Percentiles rank a stretch among this genome's conserved stretches.
These are phyloP conservation scores for Paratinospora sagittata DNA, from an alignment of 164 flowering plant genomes.

Conservation along the genomic window DNA sequence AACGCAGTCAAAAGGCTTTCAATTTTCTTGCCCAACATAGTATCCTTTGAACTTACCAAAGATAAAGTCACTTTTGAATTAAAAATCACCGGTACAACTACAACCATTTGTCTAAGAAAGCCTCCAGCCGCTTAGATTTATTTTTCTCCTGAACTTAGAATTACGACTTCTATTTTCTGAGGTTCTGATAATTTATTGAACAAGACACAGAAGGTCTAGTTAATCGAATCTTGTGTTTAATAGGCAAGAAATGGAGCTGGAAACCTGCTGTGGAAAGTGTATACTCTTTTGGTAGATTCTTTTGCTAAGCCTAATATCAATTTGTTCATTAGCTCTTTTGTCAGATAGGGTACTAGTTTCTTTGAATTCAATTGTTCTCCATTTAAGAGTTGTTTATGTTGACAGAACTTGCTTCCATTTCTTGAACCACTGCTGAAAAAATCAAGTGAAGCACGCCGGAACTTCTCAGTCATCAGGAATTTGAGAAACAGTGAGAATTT, in stretches of 20 bases:
- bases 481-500: slow-evolving; percentile 85
- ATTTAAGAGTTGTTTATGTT: slow-evolving; percentile 1
- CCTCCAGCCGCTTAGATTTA: no score
- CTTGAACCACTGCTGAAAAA: slow-evolving; percentile 89
- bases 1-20: background rate
- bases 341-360: background rate
- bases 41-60: background rate
- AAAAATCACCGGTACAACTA: background rate
- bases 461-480: slow-evolving; percentile 82
- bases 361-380: background rate
- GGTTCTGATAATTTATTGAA: background rate
- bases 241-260: no score
- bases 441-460: slow-evolving; percentile 83
- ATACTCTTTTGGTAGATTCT: background rate
- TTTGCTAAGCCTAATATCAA: background rate
- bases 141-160: no score
- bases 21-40: background rate
- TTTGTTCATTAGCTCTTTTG: background rate
- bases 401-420: slow-evolving; percentile 91
- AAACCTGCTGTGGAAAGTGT: background rate
- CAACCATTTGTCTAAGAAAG: background rate
- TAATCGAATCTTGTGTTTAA: no score
- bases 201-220: no score
- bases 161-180: background rate
- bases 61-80: no score